Evolutionary conservation across 179 eudicot species (phyloP).

Genomic region (Camellia oleifera): DNA sequence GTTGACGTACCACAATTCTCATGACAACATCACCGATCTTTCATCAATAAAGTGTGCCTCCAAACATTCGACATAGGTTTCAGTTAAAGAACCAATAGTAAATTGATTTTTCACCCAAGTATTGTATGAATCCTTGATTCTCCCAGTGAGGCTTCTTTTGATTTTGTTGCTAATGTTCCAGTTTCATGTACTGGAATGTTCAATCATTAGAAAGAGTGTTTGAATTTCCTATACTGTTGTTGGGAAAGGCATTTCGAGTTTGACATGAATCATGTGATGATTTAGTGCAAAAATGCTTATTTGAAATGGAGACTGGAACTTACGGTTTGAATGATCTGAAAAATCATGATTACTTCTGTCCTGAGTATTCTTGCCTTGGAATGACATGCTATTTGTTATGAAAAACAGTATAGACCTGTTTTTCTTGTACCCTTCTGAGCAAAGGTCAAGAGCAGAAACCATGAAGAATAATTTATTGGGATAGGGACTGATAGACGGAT

Average conservation of each 20-base stretch:
- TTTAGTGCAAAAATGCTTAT: conserved; percentile 3
- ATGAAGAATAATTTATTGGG: conserved; percentile 3
- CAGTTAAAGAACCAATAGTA: too few species aligned
- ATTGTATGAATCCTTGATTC: too few species aligned
- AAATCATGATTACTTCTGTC: not conserved
- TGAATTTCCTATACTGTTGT: not conserved
- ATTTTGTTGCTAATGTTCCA: too few species aligned
- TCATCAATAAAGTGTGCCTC: too few species aligned
- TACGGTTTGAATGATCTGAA: not conserved
- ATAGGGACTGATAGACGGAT: not conserved
- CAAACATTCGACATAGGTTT: too few species aligned
- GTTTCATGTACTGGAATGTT: too few species aligned
- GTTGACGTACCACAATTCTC: too few species aligned
- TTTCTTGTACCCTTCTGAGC: not conserved
- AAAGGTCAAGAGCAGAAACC: not conserved
- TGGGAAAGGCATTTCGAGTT: not conserved
- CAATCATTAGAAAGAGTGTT: not conserved
- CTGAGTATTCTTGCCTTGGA: not conserved
- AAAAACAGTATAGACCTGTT: not conserved
- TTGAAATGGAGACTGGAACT: not conserved
- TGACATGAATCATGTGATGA: not conserved
- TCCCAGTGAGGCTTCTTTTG: too few species aligned
- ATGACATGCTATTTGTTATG: not conserved
- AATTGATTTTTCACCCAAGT: too few species aligned
- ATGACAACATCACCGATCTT: too few species aligned